Percentiles rank a stretch among this genome's conserved stretches.
These are phyloP conservation scores for Wickerhamomyces strasburgensis DNA, from an alignment of 805 yeast species.

Conservation along the genomic window DNA sequence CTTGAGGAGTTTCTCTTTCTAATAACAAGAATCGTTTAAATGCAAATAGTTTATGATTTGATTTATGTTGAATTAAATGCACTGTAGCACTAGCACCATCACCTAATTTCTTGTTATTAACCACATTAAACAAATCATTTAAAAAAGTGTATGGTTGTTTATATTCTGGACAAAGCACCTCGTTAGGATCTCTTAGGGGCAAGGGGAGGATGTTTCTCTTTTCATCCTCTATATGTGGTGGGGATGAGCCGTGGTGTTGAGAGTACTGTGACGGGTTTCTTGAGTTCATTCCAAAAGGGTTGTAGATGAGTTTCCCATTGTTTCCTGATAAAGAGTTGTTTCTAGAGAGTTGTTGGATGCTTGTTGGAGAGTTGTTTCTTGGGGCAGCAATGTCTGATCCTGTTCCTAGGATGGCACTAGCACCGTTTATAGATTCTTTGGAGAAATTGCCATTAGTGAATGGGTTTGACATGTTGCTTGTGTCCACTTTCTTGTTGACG, in stretches of 20 bases:
- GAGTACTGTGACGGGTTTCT: conserved; percentile 28
- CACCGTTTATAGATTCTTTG: neutral
- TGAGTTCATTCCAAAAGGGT: conserved; percentile 26
- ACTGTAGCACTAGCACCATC: conserved; percentile 73
- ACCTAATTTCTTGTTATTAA: conserved; percentile 49
- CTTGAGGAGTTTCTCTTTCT: conserved; percentile 55
- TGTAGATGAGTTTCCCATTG: conserved; percentile 1
- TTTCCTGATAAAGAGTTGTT: conserved; percentile 1
- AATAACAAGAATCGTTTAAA: conserved; percentile 60
- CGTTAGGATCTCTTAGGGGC: conserved; percentile 65
- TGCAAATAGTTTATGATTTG: conserved; percentile 46
- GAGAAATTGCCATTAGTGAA: neutral
- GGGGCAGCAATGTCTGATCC: conserved; percentile 3
- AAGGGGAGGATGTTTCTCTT: conserved; percentile 48
- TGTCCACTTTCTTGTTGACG: neutral
- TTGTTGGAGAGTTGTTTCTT: conserved; percentile 4
- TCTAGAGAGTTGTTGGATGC: neutral
- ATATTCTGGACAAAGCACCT: conserved; percentile 49
- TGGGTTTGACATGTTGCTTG: neutral
- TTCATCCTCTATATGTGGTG: conserved; percentile 26
- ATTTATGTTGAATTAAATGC: conserved; percentile 38
- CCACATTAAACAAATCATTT: conserved; percentile 49
- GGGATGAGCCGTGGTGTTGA: conserved; percentile 3
- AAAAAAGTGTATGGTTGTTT: conserved; percentile 44
- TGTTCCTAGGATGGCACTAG: conserved; percentile 1